Conservation (phyloP, 1,284 basidiomycete genomes). For the Naganishia albida region DNA sequence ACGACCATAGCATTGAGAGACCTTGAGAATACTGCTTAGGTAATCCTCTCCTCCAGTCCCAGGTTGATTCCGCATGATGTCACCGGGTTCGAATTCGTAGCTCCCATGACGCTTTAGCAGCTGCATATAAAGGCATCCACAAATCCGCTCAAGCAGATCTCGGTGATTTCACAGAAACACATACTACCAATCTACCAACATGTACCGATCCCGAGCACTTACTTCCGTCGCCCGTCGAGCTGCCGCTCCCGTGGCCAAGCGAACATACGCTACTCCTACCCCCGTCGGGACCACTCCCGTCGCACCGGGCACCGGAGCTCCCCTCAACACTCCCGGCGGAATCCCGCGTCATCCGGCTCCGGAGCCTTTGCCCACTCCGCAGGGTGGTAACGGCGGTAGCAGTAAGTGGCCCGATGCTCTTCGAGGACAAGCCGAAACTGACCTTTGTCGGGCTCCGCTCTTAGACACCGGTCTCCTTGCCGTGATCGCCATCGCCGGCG, state of each 20-base stretch:
- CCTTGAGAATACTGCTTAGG: not conserved
- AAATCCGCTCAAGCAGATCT: not conserved
- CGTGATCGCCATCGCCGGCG: constrained; percentile 29
- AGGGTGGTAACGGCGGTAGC: constrained; percentile 24
- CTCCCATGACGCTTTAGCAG: not conserved
- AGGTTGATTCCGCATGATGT: not conserved
- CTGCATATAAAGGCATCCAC: not conserved
- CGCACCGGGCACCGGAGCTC: constrained; percentile 23
- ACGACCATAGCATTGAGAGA: too few relatives aligned
- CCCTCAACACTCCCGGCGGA: constrained; percentile 23
- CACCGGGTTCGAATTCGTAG: not conserved
- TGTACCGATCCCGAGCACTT: constrained; percentile 33
- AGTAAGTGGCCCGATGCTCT: constrained; percentile 15
- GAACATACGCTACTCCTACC: constrained; percentile 23
- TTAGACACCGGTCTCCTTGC: constrained; percentile 30
- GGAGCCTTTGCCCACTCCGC: constrained; percentile 22
- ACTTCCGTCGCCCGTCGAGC: constrained; percentile 22
- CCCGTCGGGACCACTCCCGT: constrained; percentile 11
- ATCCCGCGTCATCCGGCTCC: constrained; percentile 19
- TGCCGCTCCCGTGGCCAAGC: constrained; percentile 10
- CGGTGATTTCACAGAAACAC: too few relatives aligned
- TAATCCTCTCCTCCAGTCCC: not conserved
- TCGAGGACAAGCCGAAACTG: too few relatives aligned
- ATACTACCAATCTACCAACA: constrained; percentile 6
- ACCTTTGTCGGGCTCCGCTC: not conserved